These are phyloP conservation scores for Lepiota subincarnata DNA, from an alignment of 768 basidiomycete genomes.

Conservation along the genomic window DNA sequence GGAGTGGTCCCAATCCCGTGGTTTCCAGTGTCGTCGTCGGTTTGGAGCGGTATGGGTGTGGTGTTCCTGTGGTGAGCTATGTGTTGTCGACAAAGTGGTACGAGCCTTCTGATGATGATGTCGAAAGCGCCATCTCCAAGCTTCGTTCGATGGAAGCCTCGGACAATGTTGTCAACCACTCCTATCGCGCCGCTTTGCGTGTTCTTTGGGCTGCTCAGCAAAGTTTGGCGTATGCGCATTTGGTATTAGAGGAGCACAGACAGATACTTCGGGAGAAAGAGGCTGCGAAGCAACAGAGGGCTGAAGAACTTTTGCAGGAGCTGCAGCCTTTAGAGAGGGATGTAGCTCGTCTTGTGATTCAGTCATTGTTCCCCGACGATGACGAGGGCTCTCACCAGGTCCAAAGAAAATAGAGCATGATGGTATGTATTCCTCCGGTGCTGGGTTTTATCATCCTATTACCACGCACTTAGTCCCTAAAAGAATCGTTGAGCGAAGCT, in stretches of 20 bases:
- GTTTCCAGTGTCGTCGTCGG: conserved; percentile 34
- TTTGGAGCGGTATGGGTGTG: conserved; percentile 28
- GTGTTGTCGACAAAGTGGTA: conserved; percentile 75
- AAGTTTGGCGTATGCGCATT: conserved; percentile 46
- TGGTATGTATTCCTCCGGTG: conserved; percentile 36
- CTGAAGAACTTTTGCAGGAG: conserved; percentile 53
- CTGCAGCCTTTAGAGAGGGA: conserved; percentile 60
- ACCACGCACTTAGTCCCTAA: conserved; percentile 36
- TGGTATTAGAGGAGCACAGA: conserved; percentile 63
- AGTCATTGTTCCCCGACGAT: conserved; percentile 58
- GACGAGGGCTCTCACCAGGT: conserved; percentile 45
- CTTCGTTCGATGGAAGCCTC: conserved; percentile 43
- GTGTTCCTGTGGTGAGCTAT: conserved; percentile 31
- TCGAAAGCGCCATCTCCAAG: conserved; percentile 57
- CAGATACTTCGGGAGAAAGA: conserved; percentile 55
- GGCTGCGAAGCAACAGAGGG: conserved; percentile 42
- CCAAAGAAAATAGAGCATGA: conserved; percentile 51
- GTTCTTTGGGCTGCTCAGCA: conserved; percentile 65
- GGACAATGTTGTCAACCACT: conserved; percentile 41
- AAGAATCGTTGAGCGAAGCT: conserved; percentile 53
- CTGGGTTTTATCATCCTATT: background rate
- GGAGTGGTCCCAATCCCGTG: conserved; percentile 24
- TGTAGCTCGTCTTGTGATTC: conserved; percentile 61
- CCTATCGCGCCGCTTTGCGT: conserved; percentile 66
- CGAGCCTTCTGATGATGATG: conserved; percentile 69